These are phyloP conservation scores for Dactylellina leptospora DNA, from an alignment of 2,329 filamentous ascomycete genomes.

Conservation along the genomic window DNA sequence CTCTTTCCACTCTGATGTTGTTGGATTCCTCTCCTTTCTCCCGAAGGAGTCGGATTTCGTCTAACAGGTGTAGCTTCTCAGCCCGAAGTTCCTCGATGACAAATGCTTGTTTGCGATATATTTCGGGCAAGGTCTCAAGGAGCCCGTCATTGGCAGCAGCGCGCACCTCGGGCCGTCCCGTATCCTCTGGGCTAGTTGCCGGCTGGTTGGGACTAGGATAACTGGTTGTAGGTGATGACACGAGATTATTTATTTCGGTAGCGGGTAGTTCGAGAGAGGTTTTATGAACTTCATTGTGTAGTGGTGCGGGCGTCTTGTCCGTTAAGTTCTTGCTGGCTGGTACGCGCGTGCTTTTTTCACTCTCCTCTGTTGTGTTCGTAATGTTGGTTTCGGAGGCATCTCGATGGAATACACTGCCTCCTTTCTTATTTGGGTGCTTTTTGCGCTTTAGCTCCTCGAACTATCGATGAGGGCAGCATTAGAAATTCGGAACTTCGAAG, in stretches of 20 bases:
- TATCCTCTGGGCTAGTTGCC: neutral
- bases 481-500: neutral
- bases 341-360: too few species aligned
- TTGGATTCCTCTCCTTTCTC: constrained; percentile 11
- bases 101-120: constrained; percentile 50
- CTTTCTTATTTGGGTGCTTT: constrained; percentile 46
- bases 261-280: too few species aligned
- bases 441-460: constrained; percentile 52
- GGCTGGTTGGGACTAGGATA: neutral
- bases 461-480: constrained; percentile 1
- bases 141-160: constrained; percentile 7
- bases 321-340: too few species aligned
- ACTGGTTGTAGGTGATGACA: too few species aligned
- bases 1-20: constrained; percentile 42
- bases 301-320: too few species aligned
- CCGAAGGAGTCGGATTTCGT: constrained; percentile 21
- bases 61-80: constrained; percentile 34
- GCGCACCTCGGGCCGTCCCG: neutral
- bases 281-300: too few species aligned
- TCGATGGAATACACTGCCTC: neutral
- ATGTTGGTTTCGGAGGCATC: neutral
- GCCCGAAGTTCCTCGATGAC: constrained; percentile 34
- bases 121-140: constrained; percentile 38
- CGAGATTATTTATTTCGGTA: neutral
- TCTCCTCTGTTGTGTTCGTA: neutral